Base-by-base conservation (phyloP, 2,329 filamentous ascomycete genomes). In the Nemania serpens region DNA sequence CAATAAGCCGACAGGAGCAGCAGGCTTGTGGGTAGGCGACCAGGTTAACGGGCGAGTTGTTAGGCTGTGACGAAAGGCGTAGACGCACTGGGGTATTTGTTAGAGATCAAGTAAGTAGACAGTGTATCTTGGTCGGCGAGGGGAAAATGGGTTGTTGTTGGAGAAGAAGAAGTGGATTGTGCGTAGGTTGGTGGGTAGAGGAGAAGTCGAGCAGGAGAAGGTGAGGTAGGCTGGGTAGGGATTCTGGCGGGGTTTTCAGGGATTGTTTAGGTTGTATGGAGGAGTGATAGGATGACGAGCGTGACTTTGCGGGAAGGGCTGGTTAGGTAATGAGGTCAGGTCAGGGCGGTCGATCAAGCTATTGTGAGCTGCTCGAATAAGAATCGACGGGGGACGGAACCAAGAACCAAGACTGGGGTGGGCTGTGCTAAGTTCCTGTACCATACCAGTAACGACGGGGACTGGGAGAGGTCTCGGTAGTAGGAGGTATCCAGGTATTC, bases 241-340 rank as follows among this genome's bases (percentile, higher is more conserved):
- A 70, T 66, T 62, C 66, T 70, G 66, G 69, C 69, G 70, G 70
- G 70, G 69, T 70, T 67, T 69, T 68, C 69, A 67, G 66, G 67
- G 61, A 64, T 64, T 62, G 59, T 50, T 57, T 64, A 49, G 61
- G 58, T 65, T 59, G 63, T 49, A 64, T 57, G 61, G 63, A 62
- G 59, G 57, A 63, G 67, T 69, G 70, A 69, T 69, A 65, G 69
- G 70, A 72, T 71, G 70, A 71, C 70, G 70, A 72, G 69, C 70
- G 70, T 72, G 70, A 72, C 70, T 70, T 59, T 70, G 68, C 70
- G 69, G 69, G 69, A 71, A 70, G 55, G 63, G 63, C 59, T 67
- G 66, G 70, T 71, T 68, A 71, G 67, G 69, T 72, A 68, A 68
- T 67, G 61, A 68, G 66, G 66, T 64, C 47, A 65, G 54, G 63